Conservation (phyloP, 73 alveolate genomes). For the Paramecium sonneborni region DNA sequence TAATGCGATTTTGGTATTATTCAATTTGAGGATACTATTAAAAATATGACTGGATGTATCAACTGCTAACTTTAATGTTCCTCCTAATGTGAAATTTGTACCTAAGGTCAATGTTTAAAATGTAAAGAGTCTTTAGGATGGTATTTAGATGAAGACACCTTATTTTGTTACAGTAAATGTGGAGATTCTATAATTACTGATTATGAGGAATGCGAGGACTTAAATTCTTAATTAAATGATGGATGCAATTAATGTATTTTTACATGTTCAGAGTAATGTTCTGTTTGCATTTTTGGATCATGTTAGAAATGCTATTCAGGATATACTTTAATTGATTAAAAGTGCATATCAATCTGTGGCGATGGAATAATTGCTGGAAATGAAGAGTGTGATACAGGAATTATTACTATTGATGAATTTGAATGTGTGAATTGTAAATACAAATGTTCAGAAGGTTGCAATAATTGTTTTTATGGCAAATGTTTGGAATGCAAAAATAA, state of each 20-base stretch:
- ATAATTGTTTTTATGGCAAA: neutral
- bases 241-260: neutral
- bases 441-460: neutral
- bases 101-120: neutral
- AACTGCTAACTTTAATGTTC: neutral
- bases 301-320: neutral
- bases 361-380: neutral
- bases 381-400: slow-evolving; percentile 2
- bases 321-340: neutral
- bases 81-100: neutral
- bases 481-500: neutral
- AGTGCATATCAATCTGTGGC: neutral
- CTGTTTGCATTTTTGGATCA: neutral
- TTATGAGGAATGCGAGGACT: neutral
- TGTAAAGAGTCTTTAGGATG: neutral
- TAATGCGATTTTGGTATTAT: slow-evolving; percentile 50
- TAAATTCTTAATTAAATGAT: neutral
- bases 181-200: neutral
- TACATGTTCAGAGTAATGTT: neutral
- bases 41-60: neutral
- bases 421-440: neutral
- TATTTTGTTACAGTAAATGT: neutral
- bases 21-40: neutral
- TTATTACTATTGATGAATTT: neutral
- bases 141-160: neutral